These are phyloP conservation scores for Cutaneotrichosporon cutaneum DNA, from an alignment of 1,284 basidiomycete species.

Conservation along the genomic window DNA sequence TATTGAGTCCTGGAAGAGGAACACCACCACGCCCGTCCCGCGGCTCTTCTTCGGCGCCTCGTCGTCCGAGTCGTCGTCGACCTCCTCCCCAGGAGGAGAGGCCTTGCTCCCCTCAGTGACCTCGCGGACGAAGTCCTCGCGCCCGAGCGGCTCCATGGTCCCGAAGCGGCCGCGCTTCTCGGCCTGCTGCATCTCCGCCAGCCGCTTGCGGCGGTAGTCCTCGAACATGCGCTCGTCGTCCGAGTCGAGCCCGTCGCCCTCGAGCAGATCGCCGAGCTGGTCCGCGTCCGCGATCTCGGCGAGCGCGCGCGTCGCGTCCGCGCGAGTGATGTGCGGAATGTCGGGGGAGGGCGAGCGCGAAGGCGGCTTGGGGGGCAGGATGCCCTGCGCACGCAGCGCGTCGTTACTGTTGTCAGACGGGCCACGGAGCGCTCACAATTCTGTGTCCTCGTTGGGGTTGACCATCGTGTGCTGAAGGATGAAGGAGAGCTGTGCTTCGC, in stretches of 20 bases:
- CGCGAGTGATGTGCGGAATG: constrained; percentile 48
- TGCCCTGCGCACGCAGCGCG: constrained; percentile 84
- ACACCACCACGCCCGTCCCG: constrained; percentile 59
- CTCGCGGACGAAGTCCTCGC: constrained; percentile 91
- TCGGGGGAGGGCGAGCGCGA: constrained; percentile 68
- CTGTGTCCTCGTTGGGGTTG: constrained; percentile 84
- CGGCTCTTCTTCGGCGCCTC: constrained; percentile 47
- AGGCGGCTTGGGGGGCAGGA: constrained; percentile 71
- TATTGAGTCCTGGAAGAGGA: constrained; percentile 60
- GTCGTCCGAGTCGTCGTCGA: constrained; percentile 54
- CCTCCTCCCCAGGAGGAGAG: constrained; percentile 61
- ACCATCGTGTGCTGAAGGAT: constrained; percentile 58
- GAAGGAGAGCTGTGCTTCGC: constrained; percentile 42
- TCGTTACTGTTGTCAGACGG: constrained; percentile 67
- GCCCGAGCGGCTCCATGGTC: constrained; percentile 78
- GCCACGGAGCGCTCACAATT: constrained; percentile 67
- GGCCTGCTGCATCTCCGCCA: constrained; percentile 65
- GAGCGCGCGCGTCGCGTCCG: constrained; percentile 54
- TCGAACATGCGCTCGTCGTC: constrained; percentile 77
- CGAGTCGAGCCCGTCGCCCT: constrained; percentile 68
- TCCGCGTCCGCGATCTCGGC: constrained; percentile 61
- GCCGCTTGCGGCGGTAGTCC: constrained; percentile 64
- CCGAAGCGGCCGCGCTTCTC: constrained; percentile 74
- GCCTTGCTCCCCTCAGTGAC: constrained; percentile 87
- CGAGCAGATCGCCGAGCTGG: constrained; percentile 63